Percentiles rank a stretch among this genome's conserved stretches.
Conservation (phyloP, 2,329 filamentous ascomycete genomes). For the Endocalyx cinctus region DNA sequence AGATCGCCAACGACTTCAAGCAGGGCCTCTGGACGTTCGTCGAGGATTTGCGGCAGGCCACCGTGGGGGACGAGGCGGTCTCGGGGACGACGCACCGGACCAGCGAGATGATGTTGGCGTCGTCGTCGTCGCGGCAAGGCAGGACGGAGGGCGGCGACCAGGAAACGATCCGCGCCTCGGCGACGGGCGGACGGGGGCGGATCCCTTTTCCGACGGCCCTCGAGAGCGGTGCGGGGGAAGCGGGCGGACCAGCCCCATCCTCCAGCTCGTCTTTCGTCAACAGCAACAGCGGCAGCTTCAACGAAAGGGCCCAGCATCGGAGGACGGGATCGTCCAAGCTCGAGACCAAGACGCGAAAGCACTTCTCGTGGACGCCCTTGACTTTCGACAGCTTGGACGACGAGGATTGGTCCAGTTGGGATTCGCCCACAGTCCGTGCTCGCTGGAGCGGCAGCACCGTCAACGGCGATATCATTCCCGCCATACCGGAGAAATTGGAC, state of each 20-base stretch:
- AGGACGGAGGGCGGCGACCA: slow-evolving; percentile 32
- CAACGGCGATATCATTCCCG: slow-evolving; percentile 39
- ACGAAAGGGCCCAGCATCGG: slow-evolving; percentile 23
- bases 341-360: slow-evolving; percentile 42
- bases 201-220: slow-evolving; percentile 39
- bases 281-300: slow-evolving; percentile 23
- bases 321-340: slow-evolving; percentile 27
- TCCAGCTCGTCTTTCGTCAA: too few species aligned
- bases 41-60: slow-evolving; percentile 91
- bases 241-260: slow-evolving; percentile 29
- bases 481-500: slow-evolving; percentile 38
- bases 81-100: slow-evolving; percentile 44
- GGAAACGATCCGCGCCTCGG: slow-evolving; percentile 43
- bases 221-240: slow-evolving; percentile 25
- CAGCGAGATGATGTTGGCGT: slow-evolving; percentile 27
- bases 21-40: slow-evolving; percentile 91
- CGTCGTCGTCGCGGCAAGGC: slow-evolving; percentile 16
- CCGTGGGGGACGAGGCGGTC: slow-evolving; percentile 87
- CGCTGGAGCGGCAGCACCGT: slow-evolving; percentile 62
- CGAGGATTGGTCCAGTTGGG: slow-evolving; percentile 63
- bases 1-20: slow-evolving; percentile 84
- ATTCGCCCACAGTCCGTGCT: slow-evolving; percentile 49
- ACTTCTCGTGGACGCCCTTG: slow-evolving; percentile 57
- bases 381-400: slow-evolving; percentile 54
- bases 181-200: slow-evolving; percentile 35